Percentiles rank a stretch among this genome's conserved stretches.
These are phyloP conservation scores for Prunus yedoensis DNA, from an alignment of 331 rosid species.

Conservation along the genomic window DNA sequence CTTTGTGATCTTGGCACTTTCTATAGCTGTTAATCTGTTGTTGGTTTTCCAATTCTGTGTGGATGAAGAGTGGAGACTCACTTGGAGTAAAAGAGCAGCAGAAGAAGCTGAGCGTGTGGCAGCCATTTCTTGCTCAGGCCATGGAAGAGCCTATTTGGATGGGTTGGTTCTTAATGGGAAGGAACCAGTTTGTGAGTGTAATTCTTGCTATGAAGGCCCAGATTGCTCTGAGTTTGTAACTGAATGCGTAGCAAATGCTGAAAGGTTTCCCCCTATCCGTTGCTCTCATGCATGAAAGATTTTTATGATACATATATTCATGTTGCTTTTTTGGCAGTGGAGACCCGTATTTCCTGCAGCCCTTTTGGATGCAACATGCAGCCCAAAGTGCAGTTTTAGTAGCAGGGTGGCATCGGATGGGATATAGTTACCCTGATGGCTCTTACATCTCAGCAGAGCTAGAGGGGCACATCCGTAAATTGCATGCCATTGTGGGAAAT, in stretches of 20 bases:
- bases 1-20: slow-evolving; percentile 3
- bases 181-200: slow-evolving; percentile 49
- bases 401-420: slow-evolving; percentile 65
- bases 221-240: slow-evolving; percentile 33
- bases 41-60: not conserved
- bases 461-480: slow-evolving; percentile 11
- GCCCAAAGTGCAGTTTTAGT: slow-evolving; percentile 39
- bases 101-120: slow-evolving; percentile 53
- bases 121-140: slow-evolving; percentile 52
- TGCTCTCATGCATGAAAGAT: too few relatives aligned
- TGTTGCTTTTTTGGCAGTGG: slow-evolving; percentile 37
- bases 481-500: slow-evolving; percentile 43
- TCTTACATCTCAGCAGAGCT: slow-evolving; percentile 35
- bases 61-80: slow-evolving; percentile 18
- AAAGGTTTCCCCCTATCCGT: slow-evolving; percentile 16
- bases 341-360: slow-evolving; percentile 55
- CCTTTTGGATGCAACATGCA: slow-evolving; percentile 50
- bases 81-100: slow-evolving; percentile 50
- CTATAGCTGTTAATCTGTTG: slow-evolving; percentile 5
- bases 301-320: not conserved
- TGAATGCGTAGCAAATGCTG: slow-evolving; percentile 39
- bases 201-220: slow-evolving; percentile 44
- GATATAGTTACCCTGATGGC: slow-evolving; percentile 26
- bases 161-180: slow-evolving; percentile 36
- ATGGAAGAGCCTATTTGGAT: slow-evolving; percentile 58